A percentile compares a stretch with the other conserved stretches of the same genome.
phyloP scores from a whole-genome alignment of 2,329 filamentous ascomycete genomes.

The Aureobasidium mangrovei region DNA sequence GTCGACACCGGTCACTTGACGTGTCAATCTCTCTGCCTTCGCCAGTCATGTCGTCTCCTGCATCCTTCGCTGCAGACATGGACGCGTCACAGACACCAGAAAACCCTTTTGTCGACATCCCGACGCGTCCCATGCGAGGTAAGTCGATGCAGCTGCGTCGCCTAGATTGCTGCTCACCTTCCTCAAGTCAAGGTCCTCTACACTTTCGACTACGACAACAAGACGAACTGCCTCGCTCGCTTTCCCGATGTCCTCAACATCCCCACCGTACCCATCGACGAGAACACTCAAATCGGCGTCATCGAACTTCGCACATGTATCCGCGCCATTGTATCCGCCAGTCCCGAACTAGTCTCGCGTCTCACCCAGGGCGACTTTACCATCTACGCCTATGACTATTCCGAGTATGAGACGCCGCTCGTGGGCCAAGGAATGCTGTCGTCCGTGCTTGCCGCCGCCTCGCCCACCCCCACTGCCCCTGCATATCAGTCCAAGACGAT shows the following conservation, averaged over 20 bases:
- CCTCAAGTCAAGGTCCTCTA: constrained; percentile 84
- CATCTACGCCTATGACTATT: constrained; percentile 96
- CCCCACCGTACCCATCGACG: constrained; percentile 72
- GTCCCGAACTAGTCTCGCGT: constrained; percentile 75
- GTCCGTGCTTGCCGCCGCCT: constrained; percentile 59
- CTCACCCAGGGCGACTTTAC: constrained; percentile 70
- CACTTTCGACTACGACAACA: constrained; percentile 83
- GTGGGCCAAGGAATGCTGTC: constrained; percentile 96
- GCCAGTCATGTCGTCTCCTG: constrained; percentile 17
- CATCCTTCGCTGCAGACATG: constrained; percentile 13
- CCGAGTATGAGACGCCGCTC: constrained; percentile 83
- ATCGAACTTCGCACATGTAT: constrained; percentile 82
- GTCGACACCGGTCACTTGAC: constrained; percentile 3
- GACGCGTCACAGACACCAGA: constrained; percentile 15
- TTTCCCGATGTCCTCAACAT: constrained; percentile 72
- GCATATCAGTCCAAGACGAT: constrained; percentile 57
- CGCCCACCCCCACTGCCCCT: constrained; percentile 45
- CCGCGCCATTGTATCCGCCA: constrained; percentile 66
- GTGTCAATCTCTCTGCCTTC: neutral
- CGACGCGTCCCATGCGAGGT: constrained; percentile 40
- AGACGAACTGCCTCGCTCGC: constrained; percentile 81
- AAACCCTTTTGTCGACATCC: constrained; percentile 26
- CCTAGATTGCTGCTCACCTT: constrained; percentile 6
- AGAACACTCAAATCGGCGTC: constrained; percentile 71
- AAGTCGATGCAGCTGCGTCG: neutral